Conservation (phyloP, 1,284 basidiomycete species). For the Trichosporon faecale region DNA sequence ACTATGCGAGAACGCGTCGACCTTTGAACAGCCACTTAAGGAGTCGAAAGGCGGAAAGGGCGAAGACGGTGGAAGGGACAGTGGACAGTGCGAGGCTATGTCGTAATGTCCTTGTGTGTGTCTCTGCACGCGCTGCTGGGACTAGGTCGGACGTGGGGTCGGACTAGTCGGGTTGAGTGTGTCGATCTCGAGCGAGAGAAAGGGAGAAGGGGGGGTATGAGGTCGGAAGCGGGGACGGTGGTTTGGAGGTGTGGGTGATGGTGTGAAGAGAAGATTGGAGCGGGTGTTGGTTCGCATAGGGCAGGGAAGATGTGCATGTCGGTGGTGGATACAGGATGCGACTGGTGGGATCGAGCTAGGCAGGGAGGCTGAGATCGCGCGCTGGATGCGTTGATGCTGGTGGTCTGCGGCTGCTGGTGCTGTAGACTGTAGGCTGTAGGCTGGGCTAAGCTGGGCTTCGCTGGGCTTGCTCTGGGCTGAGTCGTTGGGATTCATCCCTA, state of each 20-base stretch:
- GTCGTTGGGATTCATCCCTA: not conserved
- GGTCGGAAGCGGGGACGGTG: not conserved
- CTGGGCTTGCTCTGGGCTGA: not conserved
- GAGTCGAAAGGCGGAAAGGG: conserved; percentile 4
- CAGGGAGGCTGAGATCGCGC: not conserved
- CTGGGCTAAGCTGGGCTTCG: no score
- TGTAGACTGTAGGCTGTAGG: no score
- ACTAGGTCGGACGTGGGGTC: not conserved
- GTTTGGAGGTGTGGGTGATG: not conserved
- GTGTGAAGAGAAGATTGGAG: conserved; percentile 7
- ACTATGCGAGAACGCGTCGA: not conserved
- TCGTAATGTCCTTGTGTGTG: not conserved
- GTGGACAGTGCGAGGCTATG: not conserved
- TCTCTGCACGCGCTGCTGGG: not conserved
- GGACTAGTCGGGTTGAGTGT: not conserved
- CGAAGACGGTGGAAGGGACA: not conserved
- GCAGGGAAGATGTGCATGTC: not conserved
- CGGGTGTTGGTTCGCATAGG: not conserved
- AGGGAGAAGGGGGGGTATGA: not conserved
- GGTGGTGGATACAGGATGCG: not conserved
- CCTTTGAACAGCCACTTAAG: conserved; percentile 8
- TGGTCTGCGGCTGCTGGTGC: no score
- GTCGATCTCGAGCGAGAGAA: not conserved
- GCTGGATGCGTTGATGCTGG: not conserved
- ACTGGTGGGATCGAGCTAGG: not conserved